Base-by-base conservation (phyloP, 805 yeast genomes). In the Kluyveromyces aestuarii region DNA sequence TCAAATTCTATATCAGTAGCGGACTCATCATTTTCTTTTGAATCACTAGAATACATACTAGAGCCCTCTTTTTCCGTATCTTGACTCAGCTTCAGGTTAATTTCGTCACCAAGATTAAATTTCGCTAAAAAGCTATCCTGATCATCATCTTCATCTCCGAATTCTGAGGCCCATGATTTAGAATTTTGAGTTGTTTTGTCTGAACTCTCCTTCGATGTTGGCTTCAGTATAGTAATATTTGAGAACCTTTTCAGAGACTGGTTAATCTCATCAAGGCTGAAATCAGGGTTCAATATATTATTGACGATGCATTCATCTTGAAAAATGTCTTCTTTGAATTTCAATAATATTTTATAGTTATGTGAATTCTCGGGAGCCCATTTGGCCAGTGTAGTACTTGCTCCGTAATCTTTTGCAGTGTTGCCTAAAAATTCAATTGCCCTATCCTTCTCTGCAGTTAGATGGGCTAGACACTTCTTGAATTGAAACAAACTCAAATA, bases 291-390 rank as follows among this genome's bases (percentile, higher is more conserved):
- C n/a, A 43, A 10, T 11, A 16, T 13, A 11, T 36, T 19, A 17
- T 43, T 27, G 17, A 25, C 51, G n/a, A 46, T 33, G 19, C 49
- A 30, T 5, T 37, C 39, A 13, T 44, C 38, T 27, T 39, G 47
- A n/a, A 45, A 48, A 25, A 25, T 18, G 13, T 48, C 51, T 3
- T 47, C 47, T 3, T 52, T 46, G 42, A 61, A 66, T 14, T 49
- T 45, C 17, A 52, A 49, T 14, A 64, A 44, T 1, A 51, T 46
- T 27, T 53, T 49, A 7, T 55, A 47, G 52, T 68, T 67, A 4
- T 51, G 25, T 1, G 71, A 67, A 8, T 61, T 62, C 7, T 44
- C 44, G 1, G 70, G 70, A 9, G 67, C 70, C 70, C 70, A 66
- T 50, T 56, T 61, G 1, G 54, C 41, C 6, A 68, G 48, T 1